These are phyloP conservation scores for Elongisporangium undulatum DNA, from an alignment of 352 stramenopile genomes.

Conservation along the genomic window DNA sequence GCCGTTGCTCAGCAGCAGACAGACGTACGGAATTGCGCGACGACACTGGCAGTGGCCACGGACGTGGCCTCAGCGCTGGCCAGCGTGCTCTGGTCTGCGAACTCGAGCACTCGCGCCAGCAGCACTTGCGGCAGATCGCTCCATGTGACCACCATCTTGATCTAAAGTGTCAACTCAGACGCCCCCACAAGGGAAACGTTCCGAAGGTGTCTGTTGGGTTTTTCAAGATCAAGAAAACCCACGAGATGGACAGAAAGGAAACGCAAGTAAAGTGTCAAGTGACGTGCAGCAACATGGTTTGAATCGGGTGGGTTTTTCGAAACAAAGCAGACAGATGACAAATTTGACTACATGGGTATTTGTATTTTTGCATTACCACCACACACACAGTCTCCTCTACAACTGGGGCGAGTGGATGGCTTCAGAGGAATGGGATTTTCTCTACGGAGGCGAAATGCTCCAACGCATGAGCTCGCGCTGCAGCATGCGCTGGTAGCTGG, in stretches of 20 bases:
- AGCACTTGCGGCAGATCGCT: conserved; percentile 36
- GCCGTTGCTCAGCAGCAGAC: neutral
- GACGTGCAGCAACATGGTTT: neutral
- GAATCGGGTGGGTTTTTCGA: neutral
- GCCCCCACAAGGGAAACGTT: neutral
- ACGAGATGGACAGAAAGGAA: neutral
- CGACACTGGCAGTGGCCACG: conserved; percentile 7
- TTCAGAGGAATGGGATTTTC: neutral
- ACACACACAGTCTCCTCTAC: neutral
- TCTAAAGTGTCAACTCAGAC: neutral
- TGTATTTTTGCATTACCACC: neutral
- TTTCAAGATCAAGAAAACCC: neutral
- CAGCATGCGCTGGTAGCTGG: conserved; percentile 59
- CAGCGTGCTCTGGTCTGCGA: conserved; percentile 27
- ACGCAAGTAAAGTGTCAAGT: neutral
- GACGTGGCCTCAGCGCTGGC: neutral
- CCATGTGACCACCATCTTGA: conserved; percentile 7
- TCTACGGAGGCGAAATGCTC: conserved; percentile 4
- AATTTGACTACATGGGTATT: neutral
- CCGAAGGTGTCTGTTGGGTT: neutral
- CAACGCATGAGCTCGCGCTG: conserved; percentile 46
- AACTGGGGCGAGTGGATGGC: too few species aligned
- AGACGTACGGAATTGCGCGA: conserved; percentile 13
- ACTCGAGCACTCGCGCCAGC: conserved; percentile 32
- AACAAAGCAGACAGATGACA: neutral